Evolutionary conservation across 164 flowering plant species (phyloP).

Genomic region (Malania oleifera): DNA sequence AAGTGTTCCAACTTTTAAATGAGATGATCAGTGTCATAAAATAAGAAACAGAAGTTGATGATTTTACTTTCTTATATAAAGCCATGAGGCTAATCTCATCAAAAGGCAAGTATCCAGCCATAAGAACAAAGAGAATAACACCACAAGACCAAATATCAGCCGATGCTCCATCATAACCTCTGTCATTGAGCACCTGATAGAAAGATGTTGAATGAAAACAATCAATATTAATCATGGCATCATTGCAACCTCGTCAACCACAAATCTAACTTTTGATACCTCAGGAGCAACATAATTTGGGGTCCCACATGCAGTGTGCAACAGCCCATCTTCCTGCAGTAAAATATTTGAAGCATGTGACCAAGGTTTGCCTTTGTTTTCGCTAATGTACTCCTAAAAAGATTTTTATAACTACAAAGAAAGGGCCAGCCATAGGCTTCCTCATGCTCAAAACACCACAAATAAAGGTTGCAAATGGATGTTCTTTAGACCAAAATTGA

Average conservation of each 20-base stretch:
- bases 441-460: too few relatives aligned
- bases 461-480: too few relatives aligned
- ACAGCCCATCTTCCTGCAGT: constrained; percentile 75
- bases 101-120: constrained; percentile 96
- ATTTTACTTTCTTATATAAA: constrained; percentile 65
- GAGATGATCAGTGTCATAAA: not conserved
- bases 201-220: constrained; percentile 6
- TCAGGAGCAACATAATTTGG: constrained; percentile 99
- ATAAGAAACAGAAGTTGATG: not conserved
- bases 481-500: too few relatives aligned
- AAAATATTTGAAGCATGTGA: constrained; percentile 1
- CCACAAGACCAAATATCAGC: constrained; percentile 98
- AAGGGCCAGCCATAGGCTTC: too few relatives aligned
- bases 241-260: not conserved
- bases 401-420: too few relatives aligned
- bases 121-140: constrained; percentile 87
- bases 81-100: constrained; percentile 67
- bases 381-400: too few relatives aligned
- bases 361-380: constrained; percentile 8
- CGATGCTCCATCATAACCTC: constrained; percentile 87
- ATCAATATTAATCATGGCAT: not conserved
- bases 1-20: constrained; percentile 4
- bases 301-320: constrained; percentile 94
- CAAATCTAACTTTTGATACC: constrained; percentile 31
- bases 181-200: constrained; percentile 66